Evolutionary conservation across 129 eudicot species (phyloP).

Genomic region (Flaveria robusta): DNA sequence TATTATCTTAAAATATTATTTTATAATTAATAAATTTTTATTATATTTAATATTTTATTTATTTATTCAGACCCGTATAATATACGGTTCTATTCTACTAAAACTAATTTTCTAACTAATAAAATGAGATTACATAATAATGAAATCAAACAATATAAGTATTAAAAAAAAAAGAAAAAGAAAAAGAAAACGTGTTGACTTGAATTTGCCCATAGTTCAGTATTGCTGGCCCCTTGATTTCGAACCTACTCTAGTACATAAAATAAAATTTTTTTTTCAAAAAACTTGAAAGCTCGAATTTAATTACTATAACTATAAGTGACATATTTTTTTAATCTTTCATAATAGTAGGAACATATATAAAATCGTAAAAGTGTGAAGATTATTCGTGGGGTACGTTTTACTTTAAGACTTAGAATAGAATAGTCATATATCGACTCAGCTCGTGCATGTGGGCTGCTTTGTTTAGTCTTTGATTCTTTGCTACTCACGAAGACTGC

Average conservation of each 20-base stretch:
- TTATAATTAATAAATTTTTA: too few species aligned
- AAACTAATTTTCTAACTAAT: too few species aligned
- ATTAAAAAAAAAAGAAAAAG: too few species aligned
- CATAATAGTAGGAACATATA: slow-evolving; percentile 12
- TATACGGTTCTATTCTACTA: too few species aligned
- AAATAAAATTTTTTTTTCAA: not conserved
- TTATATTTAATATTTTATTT: too few species aligned
- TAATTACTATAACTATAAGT: not conserved
- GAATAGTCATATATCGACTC: slow-evolving; percentile 17
- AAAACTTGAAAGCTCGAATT: not conserved
- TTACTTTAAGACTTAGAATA: slow-evolving; percentile 11
- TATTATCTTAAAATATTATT: too few species aligned
- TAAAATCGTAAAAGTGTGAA: slow-evolving; percentile 15
- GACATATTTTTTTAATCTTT: not conserved
- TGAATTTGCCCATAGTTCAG: not conserved
- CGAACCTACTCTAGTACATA: not conserved
- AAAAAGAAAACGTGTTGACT: not conserved
- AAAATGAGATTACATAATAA: too few species aligned
- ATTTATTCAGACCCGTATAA: too few species aligned
- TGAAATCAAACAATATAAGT: too few species aligned
- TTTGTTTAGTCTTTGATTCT: not conserved
- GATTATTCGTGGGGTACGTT: slow-evolving; percentile 26
- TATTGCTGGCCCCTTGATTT: slow-evolving; percentile 7
- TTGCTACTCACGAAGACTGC: slow-evolving; percentile 13
- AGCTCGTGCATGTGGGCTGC: slow-evolving; percentile 25